These are phyloP conservation scores for Komagataella kurtzmanii DNA, from an alignment of 805 yeast species.

Conservation along the genomic window DNA sequence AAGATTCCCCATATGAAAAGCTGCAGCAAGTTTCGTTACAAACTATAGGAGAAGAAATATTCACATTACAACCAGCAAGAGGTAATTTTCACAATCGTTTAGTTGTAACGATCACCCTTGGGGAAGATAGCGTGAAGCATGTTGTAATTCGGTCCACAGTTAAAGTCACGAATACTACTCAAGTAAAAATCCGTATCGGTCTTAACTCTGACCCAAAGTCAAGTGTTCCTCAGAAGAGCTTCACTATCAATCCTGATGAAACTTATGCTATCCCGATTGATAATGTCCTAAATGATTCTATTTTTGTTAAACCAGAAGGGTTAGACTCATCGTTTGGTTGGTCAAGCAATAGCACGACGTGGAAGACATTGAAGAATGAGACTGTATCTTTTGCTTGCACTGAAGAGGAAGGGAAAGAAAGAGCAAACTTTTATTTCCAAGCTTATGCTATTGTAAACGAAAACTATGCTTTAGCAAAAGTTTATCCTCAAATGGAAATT, in stretches of 20 bases:
- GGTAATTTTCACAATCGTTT: conserved; percentile 52
- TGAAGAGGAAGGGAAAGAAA: conserved; percentile 19
- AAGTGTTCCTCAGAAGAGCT: conserved; percentile 14
- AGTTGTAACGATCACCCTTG: conserved; percentile 54
- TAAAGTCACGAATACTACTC: conserved; percentile 52
- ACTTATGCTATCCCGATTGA: conserved; percentile 64
- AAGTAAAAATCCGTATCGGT: conserved; percentile 36
- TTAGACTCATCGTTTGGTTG: conserved; percentile 42
- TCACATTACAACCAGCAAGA: conserved; percentile 49
- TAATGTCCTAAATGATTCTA: conserved; percentile 40
- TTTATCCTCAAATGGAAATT: conserved; percentile 77
- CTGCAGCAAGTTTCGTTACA: conserved; percentile 50
- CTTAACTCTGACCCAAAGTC: conserved; percentile 19
- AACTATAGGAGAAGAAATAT: conserved; percentile 73
- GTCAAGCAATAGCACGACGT: conserved; percentile 43
- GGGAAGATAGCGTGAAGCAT: conserved; percentile 67
- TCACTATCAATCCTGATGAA: conserved; percentile 38
- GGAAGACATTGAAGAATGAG: conserved; percentile 45
- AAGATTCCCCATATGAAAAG: conserved; percentile 40
- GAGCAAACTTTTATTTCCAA: conserved; percentile 48
- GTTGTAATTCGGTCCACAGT: conserved; percentile 71
- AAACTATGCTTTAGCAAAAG: conserved; percentile 55
- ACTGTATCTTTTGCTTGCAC: conserved; percentile 51
- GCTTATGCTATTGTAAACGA: conserved; percentile 52
- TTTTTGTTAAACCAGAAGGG: conserved; percentile 51